Evolutionary conservation across 2,329 filamentous ascomycete genomes (phyloP), one percentile per base, ranked within the genome.

Genomic region (Fusarium oxysporum): DNA sequence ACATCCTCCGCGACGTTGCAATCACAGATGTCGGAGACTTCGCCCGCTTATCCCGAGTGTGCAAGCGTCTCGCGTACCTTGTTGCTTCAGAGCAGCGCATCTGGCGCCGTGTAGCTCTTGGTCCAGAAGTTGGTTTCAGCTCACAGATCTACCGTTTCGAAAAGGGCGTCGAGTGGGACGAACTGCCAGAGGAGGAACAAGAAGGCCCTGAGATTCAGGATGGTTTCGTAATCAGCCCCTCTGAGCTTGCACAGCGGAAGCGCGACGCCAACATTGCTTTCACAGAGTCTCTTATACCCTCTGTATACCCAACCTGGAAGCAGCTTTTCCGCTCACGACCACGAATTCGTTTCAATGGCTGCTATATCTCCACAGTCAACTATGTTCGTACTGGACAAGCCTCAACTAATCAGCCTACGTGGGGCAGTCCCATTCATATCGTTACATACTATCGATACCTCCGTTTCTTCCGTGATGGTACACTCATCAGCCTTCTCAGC

Each of bases 361-460:
- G 94, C 82, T 99, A 99, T 84, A 98, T 99, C 82, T 94, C 91
- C 81, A 98, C 96, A 0, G 95, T 97, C 66, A 98, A 98, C 84
- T 99, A 99, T 83, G 91, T 94, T 55, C 93, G 96, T 30, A 86
- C 94, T 1, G 96, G 96, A 37, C 92, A 92, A 66, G 87, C 91
- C 16, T 91, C 90, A 6, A 87, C 89, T 25, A 92, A 91, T 72
- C 91, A 91, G 61, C 84, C 92, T 23, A 92, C 93, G 3, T 97
- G 95, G 94, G 85, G 86, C 77, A 92, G 89, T 38, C 95, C 95
- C 13, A 92, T 98, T 40, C 95, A 97, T 80, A 97, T 98, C 65
- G 95, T 99, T 54, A 99, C 96, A 1, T 99, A 98, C 84, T 99
- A 97, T 84, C 94, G 96, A 65, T 99, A 98, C 83, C 89, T 99